Evolutionary conservation across 1,284 basidiomycete species (phyloP).

Genomic region (Boletellus sp.): DNA sequence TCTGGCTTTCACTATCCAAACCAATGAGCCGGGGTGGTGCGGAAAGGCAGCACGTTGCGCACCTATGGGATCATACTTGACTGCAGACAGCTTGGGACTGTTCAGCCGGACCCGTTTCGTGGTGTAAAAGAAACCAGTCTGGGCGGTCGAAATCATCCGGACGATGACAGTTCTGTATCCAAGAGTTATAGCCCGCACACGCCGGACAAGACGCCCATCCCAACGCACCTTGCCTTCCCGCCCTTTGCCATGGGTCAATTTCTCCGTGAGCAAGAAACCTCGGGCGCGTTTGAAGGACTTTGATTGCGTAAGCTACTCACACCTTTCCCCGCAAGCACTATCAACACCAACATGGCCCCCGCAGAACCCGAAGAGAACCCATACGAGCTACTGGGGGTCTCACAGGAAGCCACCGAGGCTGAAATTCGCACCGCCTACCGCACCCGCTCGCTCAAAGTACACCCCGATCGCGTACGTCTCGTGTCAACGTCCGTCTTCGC

Average conservation of each 20-base stretch:
- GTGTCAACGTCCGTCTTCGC: neutral
- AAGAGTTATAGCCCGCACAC: neutral
- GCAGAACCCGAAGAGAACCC: conserved; percentile 58
- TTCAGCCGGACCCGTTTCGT: conserved; percentile 63
- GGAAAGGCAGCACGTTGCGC: conserved; percentile 26
- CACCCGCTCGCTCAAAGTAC: conserved; percentile 79
- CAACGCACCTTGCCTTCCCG: conserved; percentile 48
- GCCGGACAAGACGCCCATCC: neutral
- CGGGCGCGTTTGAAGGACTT: neutral
- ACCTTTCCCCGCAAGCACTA: neutral
- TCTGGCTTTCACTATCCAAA: conserved; percentile 55
- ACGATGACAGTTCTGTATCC: conserved; percentile 72
- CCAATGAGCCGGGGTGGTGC: conserved; percentile 1
- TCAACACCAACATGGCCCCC: conserved; percentile 19
- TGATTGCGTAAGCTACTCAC: conserved; percentile 11
- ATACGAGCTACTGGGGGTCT: conserved; percentile 72
- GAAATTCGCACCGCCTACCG: conserved; percentile 85
- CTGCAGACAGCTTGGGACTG: conserved; percentile 71
- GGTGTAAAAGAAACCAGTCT: conserved; percentile 89
- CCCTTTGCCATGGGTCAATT: conserved; percentile 38
- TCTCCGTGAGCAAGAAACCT: too few species aligned
- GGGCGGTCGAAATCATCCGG: conserved; percentile 83
- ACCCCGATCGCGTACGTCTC: conserved; percentile 77
- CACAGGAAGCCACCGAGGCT: conserved; percentile 68
- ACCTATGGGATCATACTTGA: conserved; percentile 90